Evolutionary conservation across 2,329 filamentous ascomycete genomes (phyloP).

Genomic region (Hymenoscyphus scutula): DNA sequence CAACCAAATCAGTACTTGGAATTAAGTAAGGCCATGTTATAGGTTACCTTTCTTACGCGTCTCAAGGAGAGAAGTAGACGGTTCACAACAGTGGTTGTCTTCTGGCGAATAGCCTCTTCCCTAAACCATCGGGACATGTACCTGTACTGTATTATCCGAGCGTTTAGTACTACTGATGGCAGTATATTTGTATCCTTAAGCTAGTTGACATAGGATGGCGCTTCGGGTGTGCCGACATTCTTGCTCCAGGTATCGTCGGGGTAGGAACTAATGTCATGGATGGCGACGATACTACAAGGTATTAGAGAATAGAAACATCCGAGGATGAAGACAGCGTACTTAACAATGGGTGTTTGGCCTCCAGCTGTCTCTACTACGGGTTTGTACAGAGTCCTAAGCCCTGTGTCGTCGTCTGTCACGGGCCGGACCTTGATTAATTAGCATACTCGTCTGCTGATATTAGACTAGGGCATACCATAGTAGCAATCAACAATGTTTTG

Average conservation of each 20-base stretch:
- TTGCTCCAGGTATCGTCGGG: background rate
- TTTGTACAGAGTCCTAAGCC: background rate
- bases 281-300: background rate
- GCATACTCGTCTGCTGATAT: background rate
- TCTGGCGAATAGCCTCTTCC: slow-evolving; percentile 1
- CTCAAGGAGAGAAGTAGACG: background rate
- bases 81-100: background rate
- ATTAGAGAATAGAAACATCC: background rate
- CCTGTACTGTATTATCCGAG: slow-evolving; percentile 34
- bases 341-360: background rate
- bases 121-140: slow-evolving; percentile 30
- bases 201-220: slow-evolving; percentile 29
- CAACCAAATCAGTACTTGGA: background rate
- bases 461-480: background rate
- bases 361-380: background rate
- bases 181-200: slow-evolving; percentile 30
- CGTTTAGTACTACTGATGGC: too few relatives aligned
- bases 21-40: background rate
- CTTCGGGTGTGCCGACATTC: background rate
- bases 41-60: background rate
- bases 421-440: background rate
- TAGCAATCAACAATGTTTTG: background rate
- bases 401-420: background rate
- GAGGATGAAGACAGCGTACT: background rate
- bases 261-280: background rate